A percentile compares a stretch with the other conserved stretches of the same genome.
phyloP scores from a whole-genome alignment of 352 stramenopile genomes.

The Globisporangium apiculatum region DNA sequence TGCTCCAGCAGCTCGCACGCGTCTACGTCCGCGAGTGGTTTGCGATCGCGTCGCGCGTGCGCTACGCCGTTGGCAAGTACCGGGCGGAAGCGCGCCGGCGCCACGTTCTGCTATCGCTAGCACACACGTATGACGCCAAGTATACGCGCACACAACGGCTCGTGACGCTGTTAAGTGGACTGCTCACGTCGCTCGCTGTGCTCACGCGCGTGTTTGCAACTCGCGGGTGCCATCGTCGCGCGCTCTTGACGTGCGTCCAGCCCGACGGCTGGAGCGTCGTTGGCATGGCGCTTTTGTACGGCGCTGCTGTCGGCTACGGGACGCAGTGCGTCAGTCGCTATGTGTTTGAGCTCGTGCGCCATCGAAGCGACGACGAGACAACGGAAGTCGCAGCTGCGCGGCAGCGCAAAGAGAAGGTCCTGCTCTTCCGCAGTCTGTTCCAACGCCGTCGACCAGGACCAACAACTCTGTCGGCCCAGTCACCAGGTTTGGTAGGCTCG shows the following conservation, averaged over 20 bases:
- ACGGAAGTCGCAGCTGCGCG: slow-evolving; percentile 39
- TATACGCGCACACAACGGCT: slow-evolving; percentile 53
- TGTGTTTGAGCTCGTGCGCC: slow-evolving; percentile 53
- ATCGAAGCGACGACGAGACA: slow-evolving; percentile 58
- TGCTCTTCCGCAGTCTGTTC: slow-evolving; percentile 48
- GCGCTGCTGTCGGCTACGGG: slow-evolving; percentile 31
- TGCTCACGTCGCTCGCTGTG: slow-evolving; percentile 37
- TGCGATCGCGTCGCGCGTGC: slow-evolving; percentile 36
- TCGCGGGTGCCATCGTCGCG: slow-evolving; percentile 47
- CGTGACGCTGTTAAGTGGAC: slow-evolving; percentile 34
- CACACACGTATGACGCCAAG: slow-evolving; percentile 42
- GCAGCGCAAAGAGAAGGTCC: slow-evolving; percentile 72
- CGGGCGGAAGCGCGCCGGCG: slow-evolving; percentile 26
- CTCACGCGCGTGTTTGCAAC: slow-evolving; percentile 44
- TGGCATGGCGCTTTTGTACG: slow-evolving; percentile 50
- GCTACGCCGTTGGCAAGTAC: slow-evolving; percentile 50
- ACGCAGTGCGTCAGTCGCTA: slow-evolving; percentile 25
- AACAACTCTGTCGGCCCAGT: neutral
- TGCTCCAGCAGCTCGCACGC: slow-evolving; percentile 24
- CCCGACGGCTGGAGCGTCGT: slow-evolving; percentile 33
- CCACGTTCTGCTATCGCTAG: slow-evolving; percentile 49
- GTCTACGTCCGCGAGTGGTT: slow-evolving; percentile 39
- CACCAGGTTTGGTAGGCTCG: neutral
- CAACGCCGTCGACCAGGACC: slow-evolving; percentile 1
- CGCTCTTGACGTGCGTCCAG: slow-evolving; percentile 57